phyloP scores from a whole-genome alignment of 257 asterid genomes.

The Ilex aquifolium region DNA sequence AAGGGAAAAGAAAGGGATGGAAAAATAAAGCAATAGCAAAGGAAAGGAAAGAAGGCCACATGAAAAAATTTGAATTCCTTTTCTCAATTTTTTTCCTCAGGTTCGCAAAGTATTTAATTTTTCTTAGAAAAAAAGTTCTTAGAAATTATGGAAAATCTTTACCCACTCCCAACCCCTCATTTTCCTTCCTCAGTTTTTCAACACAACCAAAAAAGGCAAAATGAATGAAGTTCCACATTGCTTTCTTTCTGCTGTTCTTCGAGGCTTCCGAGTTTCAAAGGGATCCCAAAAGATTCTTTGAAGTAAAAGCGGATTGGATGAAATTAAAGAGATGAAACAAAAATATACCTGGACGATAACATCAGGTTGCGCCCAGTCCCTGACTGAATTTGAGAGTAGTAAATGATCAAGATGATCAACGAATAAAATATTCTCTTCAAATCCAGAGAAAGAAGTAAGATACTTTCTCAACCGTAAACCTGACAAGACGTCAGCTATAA shows the following conservation, averaged over 20 bases:
- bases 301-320: neutral
- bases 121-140: too few species aligned
- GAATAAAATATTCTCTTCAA: conserved; percentile 53
- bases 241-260: too few species aligned
- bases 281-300: neutral
- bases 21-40: too few species aligned
- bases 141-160: too few species aligned
- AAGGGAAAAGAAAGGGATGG: too few species aligned
- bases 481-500: conserved; percentile 69
- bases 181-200: too few species aligned
- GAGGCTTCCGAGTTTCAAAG: too few species aligned
- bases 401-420: conserved; percentile 90
- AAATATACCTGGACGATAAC: conserved; percentile 75
- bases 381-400: conserved; percentile 66
- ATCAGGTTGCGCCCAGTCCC: conserved; percentile 69
- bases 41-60: too few species aligned
- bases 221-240: neutral
- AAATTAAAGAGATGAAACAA: neutral
- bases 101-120: too few species aligned
- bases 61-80: too few species aligned
- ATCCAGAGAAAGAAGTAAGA: conserved; percentile 48
- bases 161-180: too few species aligned
- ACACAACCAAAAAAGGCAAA: neutral
- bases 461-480: conserved; percentile 89
- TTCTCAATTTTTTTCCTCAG: too few species aligned